These are phyloP conservation scores for Salix suchowensis DNA, from an alignment of 345 rosid species.

Conservation along the genomic window DNA sequence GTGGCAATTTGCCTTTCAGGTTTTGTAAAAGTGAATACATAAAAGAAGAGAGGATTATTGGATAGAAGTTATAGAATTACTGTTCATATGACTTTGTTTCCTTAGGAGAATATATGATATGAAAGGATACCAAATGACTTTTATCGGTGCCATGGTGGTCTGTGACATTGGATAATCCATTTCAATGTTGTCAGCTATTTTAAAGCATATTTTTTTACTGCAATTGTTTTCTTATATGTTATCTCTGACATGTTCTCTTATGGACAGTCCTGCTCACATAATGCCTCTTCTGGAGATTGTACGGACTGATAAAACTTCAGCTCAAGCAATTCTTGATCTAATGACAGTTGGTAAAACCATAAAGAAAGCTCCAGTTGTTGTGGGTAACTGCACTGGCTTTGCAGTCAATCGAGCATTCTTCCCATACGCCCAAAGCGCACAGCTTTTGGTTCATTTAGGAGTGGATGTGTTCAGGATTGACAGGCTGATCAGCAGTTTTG, in stretches of 20 bases:
- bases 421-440: slow-evolving; percentile 74
- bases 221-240: not conserved
- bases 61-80: too few species aligned
- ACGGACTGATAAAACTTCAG: slow-evolving; percentile 70
- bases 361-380: slow-evolving; percentile 94
- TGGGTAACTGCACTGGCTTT: slow-evolving; percentile 92
- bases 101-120: too few species aligned
- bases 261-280: slow-evolving; percentile 86
- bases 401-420: slow-evolving; percentile 92
- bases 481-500: slow-evolving; percentile 64
- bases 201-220: not conserved
- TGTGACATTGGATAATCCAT: too few species aligned
- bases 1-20: too few species aligned
- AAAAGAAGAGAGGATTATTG: too few species aligned
- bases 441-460: slow-evolving; percentile 65
- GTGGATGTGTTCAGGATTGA: slow-evolving; percentile 92
- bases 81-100: too few species aligned
- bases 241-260: slow-evolving; percentile 16
- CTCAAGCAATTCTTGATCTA: slow-evolving; percentile 88
- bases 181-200: not conserved
- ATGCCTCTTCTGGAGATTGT: slow-evolving; percentile 98
- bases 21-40: too few species aligned
- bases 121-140: too few species aligned
- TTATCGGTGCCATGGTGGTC: too few species aligned
- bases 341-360: slow-evolving; percentile 74